These are phyloP conservation scores for Exophiala viscosa DNA, from an alignment of 2,329 filamentous ascomycete species.

Conservation along the genomic window DNA sequence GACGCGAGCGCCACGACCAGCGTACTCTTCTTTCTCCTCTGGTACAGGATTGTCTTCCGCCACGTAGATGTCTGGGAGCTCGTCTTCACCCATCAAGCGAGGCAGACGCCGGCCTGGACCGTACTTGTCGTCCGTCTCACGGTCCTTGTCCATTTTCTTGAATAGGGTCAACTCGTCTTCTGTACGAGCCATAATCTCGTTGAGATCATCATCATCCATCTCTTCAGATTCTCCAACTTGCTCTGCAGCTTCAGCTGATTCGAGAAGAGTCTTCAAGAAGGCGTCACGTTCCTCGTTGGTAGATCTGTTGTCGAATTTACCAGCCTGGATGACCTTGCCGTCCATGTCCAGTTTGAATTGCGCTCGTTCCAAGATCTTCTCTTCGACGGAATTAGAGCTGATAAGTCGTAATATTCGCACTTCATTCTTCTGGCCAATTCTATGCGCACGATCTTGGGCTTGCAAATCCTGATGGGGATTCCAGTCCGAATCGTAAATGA, in stretches of 20 bases:
- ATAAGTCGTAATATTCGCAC: conserved; percentile 94
- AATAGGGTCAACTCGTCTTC: conserved; percentile 76
- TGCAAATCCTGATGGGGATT: conserved; percentile 99
- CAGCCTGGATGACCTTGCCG: conserved; percentile 97
- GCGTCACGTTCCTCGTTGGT: conserved; percentile 97
- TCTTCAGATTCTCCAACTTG: conserved; percentile 76
- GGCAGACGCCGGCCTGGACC: conserved; percentile 66
- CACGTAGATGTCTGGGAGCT: conserved; percentile 91
- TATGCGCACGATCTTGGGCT: conserved; percentile 98
- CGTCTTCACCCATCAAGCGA: conserved; percentile 79
- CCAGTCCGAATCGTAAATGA: conserved; percentile 99
- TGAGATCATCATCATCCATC: conserved; percentile 97
- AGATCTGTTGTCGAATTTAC: conserved; percentile 99
- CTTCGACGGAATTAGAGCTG: conserved; percentile 94
- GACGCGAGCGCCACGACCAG: conserved; percentile 89
- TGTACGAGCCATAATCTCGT: conserved; percentile 84
- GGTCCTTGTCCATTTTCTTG: conserved; percentile 76
- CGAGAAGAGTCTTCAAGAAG: conserved; percentile 87
- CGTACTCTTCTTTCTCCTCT: conserved; percentile 66
- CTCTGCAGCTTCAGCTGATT: conserved; percentile 67
- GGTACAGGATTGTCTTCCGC: conserved; percentile 78
- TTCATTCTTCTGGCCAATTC: conserved; percentile 99
- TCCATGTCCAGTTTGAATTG: conserved; percentile 99
- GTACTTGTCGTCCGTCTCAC: conserved; percentile 64
- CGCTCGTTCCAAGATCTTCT: conserved; percentile 95